Evolutionary conservation across 1,284 basidiomycete species (phyloP), one percentile per base, ranked within the genome.

Genomic region (Ganoderma lucidum): DNA sequence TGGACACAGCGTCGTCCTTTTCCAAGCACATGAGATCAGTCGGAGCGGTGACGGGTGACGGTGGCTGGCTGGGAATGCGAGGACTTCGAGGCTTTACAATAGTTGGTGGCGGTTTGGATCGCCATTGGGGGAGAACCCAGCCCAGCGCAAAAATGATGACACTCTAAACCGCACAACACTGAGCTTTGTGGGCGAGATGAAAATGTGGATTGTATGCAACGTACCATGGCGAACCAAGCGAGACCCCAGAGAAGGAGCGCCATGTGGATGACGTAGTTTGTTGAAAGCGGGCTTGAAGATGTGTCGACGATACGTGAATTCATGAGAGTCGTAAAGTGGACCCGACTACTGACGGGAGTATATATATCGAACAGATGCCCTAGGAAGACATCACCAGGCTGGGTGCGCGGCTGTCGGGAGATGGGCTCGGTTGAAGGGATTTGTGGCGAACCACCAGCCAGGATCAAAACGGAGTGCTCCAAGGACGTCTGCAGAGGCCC

Each of bases 81-180:
- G 68, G 56, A 17, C 56, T 67, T 51, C 66, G 71, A 28, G 68
- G 60, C 19, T 37, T 44, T 6, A 23, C 65, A 37, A 41, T 37
- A 35, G 59, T 45, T 30, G 65, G 56, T 15, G 70, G 70, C 32
- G 68, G 64, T 35, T 68, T 69, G 39, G 68, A 37, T 14, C 62
- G 71, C 12, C 63, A 14, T 17, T 44, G 58, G 19, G 71, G 71
- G 15, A 72, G 15, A 44, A 72, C 8, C 17, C 68, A 64, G 53
- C 71, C 71, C 10, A 59, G 48, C 17, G 56, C 2, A 35, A 72
- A 72, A 30, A 70, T 72, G 55, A 69, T 45, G 45, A 72, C 66
- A 64, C 71, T 72, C 71, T 72, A 55, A n/a, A 63, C 1, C 17
- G 8, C 35, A 51, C 30, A 10, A 41, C 9, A 6, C 28, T 39